Evolutionary conservation across 495 filamentous ascomycete species (phyloP), one percentile per base, ranked within the genome.

Genomic region (Amorphotheca resinae): DNA sequence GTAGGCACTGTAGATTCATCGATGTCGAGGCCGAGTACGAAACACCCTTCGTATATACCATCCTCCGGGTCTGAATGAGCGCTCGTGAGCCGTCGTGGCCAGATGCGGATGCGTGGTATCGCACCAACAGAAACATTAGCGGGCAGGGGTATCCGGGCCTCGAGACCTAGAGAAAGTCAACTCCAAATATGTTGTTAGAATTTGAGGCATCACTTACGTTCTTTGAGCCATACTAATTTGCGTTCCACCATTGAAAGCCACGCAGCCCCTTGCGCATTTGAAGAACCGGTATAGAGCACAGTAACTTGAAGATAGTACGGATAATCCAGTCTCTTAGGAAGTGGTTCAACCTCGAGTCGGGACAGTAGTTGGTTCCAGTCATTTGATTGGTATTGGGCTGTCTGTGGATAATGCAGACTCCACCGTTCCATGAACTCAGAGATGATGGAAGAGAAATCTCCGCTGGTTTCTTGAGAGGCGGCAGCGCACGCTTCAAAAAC

Each of bases 201-300:
- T n/a, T n/a, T n/a, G n/a, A n/a, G n/a, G n/a, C n/a, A n/a, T n/a
- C n/a, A 44, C 49, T 44, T 44, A 44, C 48, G 17, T 31, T 44
- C 34, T 48, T 52, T 38, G 15, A 45, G 28, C 15, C 38, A 28
- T 9, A 3, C 28, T 33, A 52, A 17, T 28, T 28, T 45, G 1
- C 33, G 36, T 22, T 53, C 38, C 7, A 53, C 26, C 45, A 45
- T 45, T 14, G 37, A 28, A 1, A 53, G 33, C 50, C 50, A 53
- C 14, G 44, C 11, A 2, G 26, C 45, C 6, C 50, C 38, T 32
- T 18, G 33, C 2, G 38, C 9, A 5, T 26, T 31, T 9, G 48
- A 51, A 9, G 21, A 9, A 4, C 48, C 48, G 14, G 30, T 38
- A 20, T 51, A 51, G 0, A 36, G 16, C 21, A 50, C 12, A 11